Evolutionary conservation across 2,329 filamentous ascomycete genomes (phyloP).

Genomic region (Colletotrichum salicis): DNA sequence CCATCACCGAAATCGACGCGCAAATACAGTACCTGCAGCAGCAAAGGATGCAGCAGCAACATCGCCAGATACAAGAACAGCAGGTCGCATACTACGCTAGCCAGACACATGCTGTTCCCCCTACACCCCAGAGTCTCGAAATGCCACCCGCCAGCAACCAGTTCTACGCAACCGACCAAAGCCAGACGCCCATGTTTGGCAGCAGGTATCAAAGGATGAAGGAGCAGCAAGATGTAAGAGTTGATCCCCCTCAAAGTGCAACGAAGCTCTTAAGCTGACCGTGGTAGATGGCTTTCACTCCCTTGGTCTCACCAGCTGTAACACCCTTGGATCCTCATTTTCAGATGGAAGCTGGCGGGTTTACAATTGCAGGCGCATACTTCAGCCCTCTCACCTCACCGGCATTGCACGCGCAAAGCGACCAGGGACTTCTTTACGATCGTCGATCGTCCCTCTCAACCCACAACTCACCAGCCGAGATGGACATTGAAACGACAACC

Average conservation of each 20-base stretch:
- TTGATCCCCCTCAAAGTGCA: neutral
- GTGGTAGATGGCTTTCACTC: constrained; percentile 77
- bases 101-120: constrained; percentile 73
- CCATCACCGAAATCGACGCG: constrained; percentile 70
- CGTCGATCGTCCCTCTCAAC: constrained; percentile 54
- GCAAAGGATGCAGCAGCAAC: constrained; percentile 70
- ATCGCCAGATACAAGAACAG: constrained; percentile 67
- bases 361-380: constrained; percentile 75
- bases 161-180: constrained; percentile 68
- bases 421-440: constrained; percentile 58
- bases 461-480: constrained; percentile 66
- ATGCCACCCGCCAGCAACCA: constrained; percentile 71
- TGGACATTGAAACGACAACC: constrained; percentile 60
- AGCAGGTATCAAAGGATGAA: constrained; percentile 71
- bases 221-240: constrained; percentile 73
- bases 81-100: constrained; percentile 57
- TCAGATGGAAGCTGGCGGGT: constrained; percentile 64
- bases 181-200: constrained; percentile 72
- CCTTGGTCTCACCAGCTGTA: constrained; percentile 84
- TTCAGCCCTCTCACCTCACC: constrained; percentile 88
- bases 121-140: constrained; percentile 84
- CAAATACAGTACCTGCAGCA: constrained; percentile 75
- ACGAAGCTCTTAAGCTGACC: constrained; percentile 41
- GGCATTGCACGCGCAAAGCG: constrained; percentile 78
- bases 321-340: constrained; percentile 82